Percentiles rank a stretch among this genome's conserved stretches.
Evolutionary conservation across 202 grass and related monocot genomes (phyloP).

Genomic region (Elaeis oleifera): DNA sequence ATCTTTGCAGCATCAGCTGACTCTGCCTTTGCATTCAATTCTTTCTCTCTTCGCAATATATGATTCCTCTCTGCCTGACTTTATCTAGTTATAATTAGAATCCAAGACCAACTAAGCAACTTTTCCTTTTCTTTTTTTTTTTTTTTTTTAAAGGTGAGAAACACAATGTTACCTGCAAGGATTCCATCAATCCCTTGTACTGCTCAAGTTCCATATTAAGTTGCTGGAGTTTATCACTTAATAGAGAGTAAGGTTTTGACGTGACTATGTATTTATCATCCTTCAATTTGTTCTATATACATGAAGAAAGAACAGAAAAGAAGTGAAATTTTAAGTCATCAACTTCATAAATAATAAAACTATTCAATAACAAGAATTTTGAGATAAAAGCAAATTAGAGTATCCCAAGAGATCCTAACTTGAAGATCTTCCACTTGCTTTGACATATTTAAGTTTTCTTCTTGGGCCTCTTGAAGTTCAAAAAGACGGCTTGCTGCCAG

Average conservation of each 20-base stretch:
- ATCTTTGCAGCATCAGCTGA: slow-evolving; percentile 46
- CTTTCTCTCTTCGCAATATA: slow-evolving; percentile 63
- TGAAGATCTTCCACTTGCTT: slow-evolving; percentile 92
- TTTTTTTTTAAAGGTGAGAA: slow-evolving; percentile 6
- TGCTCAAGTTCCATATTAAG: slow-evolving; percentile 68
- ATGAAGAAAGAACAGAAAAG: slow-evolving; percentile 8
- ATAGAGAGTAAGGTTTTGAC: slow-evolving; percentile 65
- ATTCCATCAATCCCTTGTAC: slow-evolving; percentile 60
- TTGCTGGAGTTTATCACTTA: slow-evolving; percentile 66
- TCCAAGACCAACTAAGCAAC: no score
- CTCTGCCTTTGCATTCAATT: slow-evolving; percentile 63
- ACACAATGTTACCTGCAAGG: slow-evolving; percentile 50
- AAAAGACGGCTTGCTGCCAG: slow-evolving; percentile 69
- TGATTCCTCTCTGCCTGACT: slow-evolving; percentile 63
- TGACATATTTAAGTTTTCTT: slow-evolving; percentile 83
- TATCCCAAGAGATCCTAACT: slow-evolving; percentile 32
- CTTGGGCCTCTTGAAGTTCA: slow-evolving; percentile 96
- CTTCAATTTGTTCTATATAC: slow-evolving; percentile 70
- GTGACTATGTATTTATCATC: slow-evolving; percentile 64
- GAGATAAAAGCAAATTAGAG: neutral
- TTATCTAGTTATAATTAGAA: neutral
- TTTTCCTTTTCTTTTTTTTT: no score
- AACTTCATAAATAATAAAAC: no score
- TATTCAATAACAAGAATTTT: no score
- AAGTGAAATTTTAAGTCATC: neutral